Conservation (phyloP, 176 grass and related monocot genomes). For the Typha latifolia region DNA sequence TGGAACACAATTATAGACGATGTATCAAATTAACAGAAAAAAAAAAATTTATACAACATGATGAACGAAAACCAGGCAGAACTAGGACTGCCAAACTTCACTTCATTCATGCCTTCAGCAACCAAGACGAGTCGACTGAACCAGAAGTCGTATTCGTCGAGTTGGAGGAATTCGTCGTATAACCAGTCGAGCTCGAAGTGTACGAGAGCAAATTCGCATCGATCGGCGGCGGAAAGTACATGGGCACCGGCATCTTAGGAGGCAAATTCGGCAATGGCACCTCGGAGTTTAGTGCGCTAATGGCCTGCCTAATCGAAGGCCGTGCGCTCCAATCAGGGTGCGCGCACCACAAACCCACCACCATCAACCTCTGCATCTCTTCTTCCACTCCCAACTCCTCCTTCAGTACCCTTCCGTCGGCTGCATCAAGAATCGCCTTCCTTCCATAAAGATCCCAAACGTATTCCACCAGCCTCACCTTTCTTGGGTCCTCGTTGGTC, state of each 20-base stretch:
- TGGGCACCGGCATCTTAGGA: slow-evolving; percentile 44
- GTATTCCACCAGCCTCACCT: slow-evolving; percentile 44
- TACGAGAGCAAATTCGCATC: too few species aligned
- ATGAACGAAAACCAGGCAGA: too few species aligned
- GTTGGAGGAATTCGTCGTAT: too few species aligned
- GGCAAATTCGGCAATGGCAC: slow-evolving; percentile 52
- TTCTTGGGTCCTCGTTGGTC: slow-evolving; percentile 24
- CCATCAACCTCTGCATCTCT: slow-evolving; percentile 64
- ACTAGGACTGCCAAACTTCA: too few species aligned
- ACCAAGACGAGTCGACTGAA: too few species aligned
- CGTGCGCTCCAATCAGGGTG: slow-evolving; percentile 58
- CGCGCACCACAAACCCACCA: slow-evolving; percentile 72
- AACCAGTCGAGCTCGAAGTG: too few species aligned
- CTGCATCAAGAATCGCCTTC: slow-evolving; percentile 45
- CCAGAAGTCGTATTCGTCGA: too few species aligned
- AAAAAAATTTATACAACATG: too few species aligned
- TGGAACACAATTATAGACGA: too few species aligned
- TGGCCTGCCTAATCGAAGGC: slow-evolving; percentile 51
- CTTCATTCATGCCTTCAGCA: too few species aligned
- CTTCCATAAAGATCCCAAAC: slow-evolving; percentile 74
- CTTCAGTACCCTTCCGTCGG: slow-evolving; percentile 32
- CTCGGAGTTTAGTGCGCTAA: slow-evolving; percentile 50
- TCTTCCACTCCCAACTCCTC: slow-evolving; percentile 26
- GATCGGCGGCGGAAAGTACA: background rate
- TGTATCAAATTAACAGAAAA: too few species aligned